phyloP scores from a whole-genome alignment of 306 rosid genomes.

The Herpetospermum pedunculosum region DNA sequence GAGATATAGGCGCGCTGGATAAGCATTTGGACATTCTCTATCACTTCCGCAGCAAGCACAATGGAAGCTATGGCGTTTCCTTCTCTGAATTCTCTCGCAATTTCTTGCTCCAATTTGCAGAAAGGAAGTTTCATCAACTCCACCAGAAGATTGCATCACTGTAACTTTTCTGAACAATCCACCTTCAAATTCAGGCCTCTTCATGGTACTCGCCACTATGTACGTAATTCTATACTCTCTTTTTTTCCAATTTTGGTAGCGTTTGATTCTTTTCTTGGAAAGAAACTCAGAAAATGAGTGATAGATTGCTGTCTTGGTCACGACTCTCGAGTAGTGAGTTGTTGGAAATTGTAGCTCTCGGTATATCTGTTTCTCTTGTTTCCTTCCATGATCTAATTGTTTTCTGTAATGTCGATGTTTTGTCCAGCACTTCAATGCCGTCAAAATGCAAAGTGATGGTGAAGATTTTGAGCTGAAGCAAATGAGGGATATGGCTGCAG shows the following conservation, averaged over 20 bases:
- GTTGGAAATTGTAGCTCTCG: not conserved
- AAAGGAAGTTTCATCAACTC: slow-evolving; percentile 8
- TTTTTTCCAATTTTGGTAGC: not conserved
- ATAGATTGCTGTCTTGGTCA: not conserved
- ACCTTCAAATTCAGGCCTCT: slow-evolving; percentile 24
- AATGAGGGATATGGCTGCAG: slow-evolving; percentile 84
- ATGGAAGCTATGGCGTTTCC: slow-evolving; percentile 79
- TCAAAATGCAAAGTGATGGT: slow-evolving; percentile 40
- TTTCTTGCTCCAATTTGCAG: slow-evolving; percentile 20
- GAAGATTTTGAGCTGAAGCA: slow-evolving; percentile 85
- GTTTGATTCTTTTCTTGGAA: not conserved
- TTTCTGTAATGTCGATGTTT: not conserved
- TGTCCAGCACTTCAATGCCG: slow-evolving; percentile 22
- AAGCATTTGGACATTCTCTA: not conserved
- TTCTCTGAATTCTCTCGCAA: slow-evolving; percentile 22
- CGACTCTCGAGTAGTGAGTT: not conserved
- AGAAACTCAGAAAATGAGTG: not conserved
- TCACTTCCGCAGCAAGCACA: not conserved
- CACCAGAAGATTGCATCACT: slow-evolving; percentile 10
- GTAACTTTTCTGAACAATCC: slow-evolving; percentile 19
- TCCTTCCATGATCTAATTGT: not conserved
- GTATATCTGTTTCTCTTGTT: not conserved
- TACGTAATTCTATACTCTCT: slow-evolving; percentile 14
- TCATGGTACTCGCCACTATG: slow-evolving; percentile 17
- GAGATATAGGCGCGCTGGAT: not conserved